Conservation (phyloP, 1,284 basidiomycete genomes). For the Moesziomyces antarcticus region DNA sequence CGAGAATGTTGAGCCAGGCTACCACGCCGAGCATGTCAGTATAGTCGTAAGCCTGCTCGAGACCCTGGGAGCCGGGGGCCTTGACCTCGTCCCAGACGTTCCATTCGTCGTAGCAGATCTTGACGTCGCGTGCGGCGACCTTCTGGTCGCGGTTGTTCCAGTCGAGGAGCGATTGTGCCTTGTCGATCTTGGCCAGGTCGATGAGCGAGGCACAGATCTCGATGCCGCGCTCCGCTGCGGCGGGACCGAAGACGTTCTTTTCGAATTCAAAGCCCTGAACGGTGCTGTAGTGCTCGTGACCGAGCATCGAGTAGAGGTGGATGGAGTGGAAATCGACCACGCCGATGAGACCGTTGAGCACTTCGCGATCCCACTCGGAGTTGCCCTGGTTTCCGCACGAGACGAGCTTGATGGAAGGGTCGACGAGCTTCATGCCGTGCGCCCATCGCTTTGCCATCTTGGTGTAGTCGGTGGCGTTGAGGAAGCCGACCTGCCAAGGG, state of each 20-base stretch:
- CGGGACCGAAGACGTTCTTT: constrained; percentile 70
- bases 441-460: constrained; percentile 76
- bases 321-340: constrained; percentile 69
- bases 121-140: constrained; percentile 43
- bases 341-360: constrained; percentile 67
- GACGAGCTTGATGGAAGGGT: constrained; percentile 74
- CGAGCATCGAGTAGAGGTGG: constrained; percentile 63
- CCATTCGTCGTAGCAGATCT: constrained; percentile 74
- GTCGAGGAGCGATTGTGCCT: constrained; percentile 30
- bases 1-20: constrained; percentile 76
- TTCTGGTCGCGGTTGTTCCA: constrained; percentile 42
- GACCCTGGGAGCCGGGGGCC: constrained; percentile 70
- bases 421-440: constrained; percentile 74
- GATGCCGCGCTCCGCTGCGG: constrained; percentile 69
- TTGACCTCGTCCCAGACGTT: constrained; percentile 73
- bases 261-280: constrained; percentile 70
- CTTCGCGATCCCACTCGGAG: constrained; percentile 68
- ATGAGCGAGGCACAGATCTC: constrained; percentile 69
- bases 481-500: constrained; percentile 77
- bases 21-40: constrained; percentile 75
- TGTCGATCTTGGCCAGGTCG: constrained; percentile 66
- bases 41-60: constrained; percentile 74
- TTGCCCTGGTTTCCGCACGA: constrained; percentile 74
- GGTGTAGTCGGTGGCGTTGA: constrained; percentile 74
- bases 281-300: constrained; percentile 50